Evolutionary conservation across 352 stramenopile genomes (phyloP).

Genomic region (Phytophthora citricola): DNA sequence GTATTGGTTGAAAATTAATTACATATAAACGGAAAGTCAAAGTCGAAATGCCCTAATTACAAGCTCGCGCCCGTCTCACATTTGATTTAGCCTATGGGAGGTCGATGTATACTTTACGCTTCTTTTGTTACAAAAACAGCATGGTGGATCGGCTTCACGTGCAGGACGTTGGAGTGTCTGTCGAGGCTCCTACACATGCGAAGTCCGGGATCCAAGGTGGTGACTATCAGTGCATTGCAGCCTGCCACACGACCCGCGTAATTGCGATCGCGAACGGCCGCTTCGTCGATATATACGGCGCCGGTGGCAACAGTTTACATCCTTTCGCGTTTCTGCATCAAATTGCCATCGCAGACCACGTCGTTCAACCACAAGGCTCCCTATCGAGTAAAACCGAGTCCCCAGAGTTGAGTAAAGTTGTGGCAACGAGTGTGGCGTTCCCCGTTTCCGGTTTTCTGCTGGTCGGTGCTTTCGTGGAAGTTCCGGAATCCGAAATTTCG

Average conservation of each 20-base stretch:
- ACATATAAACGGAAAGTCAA: too few relatives aligned
- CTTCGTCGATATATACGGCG: slow-evolving; percentile 59
- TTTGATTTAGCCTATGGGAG: too few relatives aligned
- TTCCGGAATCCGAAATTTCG: slow-evolving; percentile 19
- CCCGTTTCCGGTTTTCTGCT: slow-evolving; percentile 50
- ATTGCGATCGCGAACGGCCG: slow-evolving; percentile 53
- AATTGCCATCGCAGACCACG: slow-evolving; percentile 49
- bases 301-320: slow-evolving; percentile 18
- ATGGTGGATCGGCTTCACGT: slow-evolving; percentile 29
- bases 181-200: slow-evolving; percentile 11
- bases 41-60: too few relatives aligned
- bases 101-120: background rate
- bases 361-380: background rate
- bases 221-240: slow-evolving; percentile 39
- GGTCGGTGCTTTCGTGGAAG: slow-evolving; percentile 36
- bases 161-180: slow-evolving; percentile 29
- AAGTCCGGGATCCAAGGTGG: background rate
- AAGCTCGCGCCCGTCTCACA: too few relatives aligned
- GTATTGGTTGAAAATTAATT: too few relatives aligned
- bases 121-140: background rate
- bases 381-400: background rate
- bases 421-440: slow-evolving; percentile 52
- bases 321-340: slow-evolving; percentile 45
- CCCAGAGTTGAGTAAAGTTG: background rate
- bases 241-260: slow-evolving; percentile 44